A percentile compares a stretch with the other conserved stretches of the same genome.
phyloP scores from a whole-genome alignment of 805 yeast genomes.

The Pichia scutulata region DNA sequence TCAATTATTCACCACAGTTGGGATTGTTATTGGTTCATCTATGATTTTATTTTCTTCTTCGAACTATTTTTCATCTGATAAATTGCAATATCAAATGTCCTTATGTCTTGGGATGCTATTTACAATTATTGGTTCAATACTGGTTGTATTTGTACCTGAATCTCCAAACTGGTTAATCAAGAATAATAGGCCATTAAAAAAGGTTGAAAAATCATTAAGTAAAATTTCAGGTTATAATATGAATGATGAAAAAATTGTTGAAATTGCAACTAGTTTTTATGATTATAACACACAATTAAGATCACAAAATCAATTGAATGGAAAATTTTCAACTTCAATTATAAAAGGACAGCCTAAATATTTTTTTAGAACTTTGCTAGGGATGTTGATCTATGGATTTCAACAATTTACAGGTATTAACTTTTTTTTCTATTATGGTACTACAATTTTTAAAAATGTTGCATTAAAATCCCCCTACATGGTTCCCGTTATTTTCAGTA shows the following conservation, averaged over 20 bases:
- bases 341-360: conserved; percentile 26
- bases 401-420: conserved; percentile 58
- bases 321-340: conserved; percentile 11
- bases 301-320: not conserved
- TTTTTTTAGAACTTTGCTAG: conserved; percentile 23
- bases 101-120: conserved; percentile 14
- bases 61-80: conserved; percentile 1
- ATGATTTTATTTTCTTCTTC: conserved; percentile 16
- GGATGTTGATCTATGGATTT: conserved; percentile 23
- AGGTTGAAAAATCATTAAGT: conserved; percentile 18
- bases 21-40: conserved; percentile 27
- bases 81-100: conserved; percentile 19
- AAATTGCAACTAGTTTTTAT: conserved; percentile 18
- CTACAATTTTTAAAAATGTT: conserved; percentile 44
- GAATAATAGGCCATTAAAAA: conserved; percentile 2
- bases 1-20: conserved; percentile 29
- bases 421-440: conserved; percentile 61
- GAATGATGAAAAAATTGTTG: conserved; percentile 17
- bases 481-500: conserved; percentile 48
- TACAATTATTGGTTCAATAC: conserved; percentile 1
- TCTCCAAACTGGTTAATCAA: conserved; percentile 27
- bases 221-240: conserved; percentile 14
- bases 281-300: conserved; percentile 4
- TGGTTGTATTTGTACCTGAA: conserved; percentile 28
- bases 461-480: conserved; percentile 47